These are phyloP conservation scores for Daedaleopsis nitida DNA, from an alignment of 768 basidiomycete species.

Conservation along the genomic window DNA sequence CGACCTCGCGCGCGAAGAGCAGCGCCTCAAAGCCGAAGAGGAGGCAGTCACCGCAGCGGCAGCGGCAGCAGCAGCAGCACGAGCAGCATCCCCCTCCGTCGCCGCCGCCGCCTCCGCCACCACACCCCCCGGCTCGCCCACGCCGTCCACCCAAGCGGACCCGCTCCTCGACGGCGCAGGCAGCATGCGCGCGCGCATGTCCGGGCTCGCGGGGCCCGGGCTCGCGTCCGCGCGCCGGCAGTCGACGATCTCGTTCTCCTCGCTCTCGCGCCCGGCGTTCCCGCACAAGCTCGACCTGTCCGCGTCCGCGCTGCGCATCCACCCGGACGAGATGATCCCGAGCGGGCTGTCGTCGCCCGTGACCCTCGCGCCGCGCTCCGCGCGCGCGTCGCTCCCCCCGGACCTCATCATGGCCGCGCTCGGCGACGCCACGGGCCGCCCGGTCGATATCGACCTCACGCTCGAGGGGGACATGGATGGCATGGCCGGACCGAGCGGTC, in stretches of 20 bases:
- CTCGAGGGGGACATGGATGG: slow-evolving; percentile 27
- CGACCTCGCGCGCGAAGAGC: slow-evolving; percentile 64
- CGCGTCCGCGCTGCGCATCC: slow-evolving; percentile 61
- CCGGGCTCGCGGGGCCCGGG: slow-evolving; percentile 23
- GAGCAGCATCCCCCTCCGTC: slow-evolving; percentile 34
- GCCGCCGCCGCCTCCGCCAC: slow-evolving; percentile 21
- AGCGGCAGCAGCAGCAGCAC: slow-evolving; percentile 31
- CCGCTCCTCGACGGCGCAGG: slow-evolving; percentile 7
- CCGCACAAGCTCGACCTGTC: slow-evolving; percentile 83
- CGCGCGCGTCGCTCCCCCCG: slow-evolving; percentile 53
- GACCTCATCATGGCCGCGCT: slow-evolving; percentile 66
- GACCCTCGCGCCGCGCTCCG: slow-evolving; percentile 79
- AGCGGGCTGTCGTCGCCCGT: slow-evolving; percentile 76
- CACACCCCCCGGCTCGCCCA: slow-evolving; percentile 21
- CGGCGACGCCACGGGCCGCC: slow-evolving; percentile 24
- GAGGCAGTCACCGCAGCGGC: slow-evolving; percentile 40
- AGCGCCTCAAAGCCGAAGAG: slow-evolving; percentile 48
- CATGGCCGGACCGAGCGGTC: slow-evolving; percentile 13
- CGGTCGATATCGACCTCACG: slow-evolving; percentile 64
- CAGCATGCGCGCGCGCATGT: slow-evolving; percentile 8
- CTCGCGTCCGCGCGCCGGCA: slow-evolving; percentile 49
- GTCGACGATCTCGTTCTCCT: slow-evolving; percentile 80
- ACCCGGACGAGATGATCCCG: slow-evolving; percentile 61
- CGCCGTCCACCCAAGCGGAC: slow-evolving; percentile 10
- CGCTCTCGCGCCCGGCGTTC: slow-evolving; percentile 69